Percentiles rank a stretch among this genome's conserved stretches.
Evolutionary conservation across 305 asterid species (phyloP).

Genomic region (Rubia peregrina): DNA sequence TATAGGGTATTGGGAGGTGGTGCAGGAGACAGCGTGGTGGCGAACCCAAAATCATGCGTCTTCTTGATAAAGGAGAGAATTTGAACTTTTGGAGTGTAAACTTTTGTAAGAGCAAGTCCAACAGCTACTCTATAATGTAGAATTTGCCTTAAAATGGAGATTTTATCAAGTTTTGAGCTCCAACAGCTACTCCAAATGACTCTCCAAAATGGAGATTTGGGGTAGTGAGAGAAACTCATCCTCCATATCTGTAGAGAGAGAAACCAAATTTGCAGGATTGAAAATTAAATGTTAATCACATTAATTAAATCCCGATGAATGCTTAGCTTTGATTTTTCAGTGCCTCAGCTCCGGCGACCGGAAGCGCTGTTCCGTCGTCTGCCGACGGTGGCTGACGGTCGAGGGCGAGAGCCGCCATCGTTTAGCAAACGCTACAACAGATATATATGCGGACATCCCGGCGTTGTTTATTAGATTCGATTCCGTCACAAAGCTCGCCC

Average conservation of each 20-base stretch:
- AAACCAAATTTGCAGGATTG: too few relatives aligned
- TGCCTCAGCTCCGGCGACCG: constrained; percentile 29
- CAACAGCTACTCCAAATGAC: too few relatives aligned
- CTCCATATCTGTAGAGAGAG: too few relatives aligned
- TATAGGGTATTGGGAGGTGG: not conserved
- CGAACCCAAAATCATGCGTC: not conserved
- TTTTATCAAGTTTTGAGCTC: too few relatives aligned
- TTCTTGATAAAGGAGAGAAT: not conserved
- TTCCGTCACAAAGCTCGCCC: constrained; percentile 29
- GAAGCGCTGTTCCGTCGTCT: constrained; percentile 29
- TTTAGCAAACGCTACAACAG: constrained; percentile 23
- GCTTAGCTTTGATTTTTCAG: constrained; percentile 29
- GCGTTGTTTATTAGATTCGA: constrained; percentile 27
- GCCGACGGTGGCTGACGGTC: constrained; percentile 24
- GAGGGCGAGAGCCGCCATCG: constrained; percentile 32
- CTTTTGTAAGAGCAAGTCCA: too few relatives aligned
- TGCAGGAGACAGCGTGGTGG: not conserved
- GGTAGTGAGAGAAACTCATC: too few relatives aligned
- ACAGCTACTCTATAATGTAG: too few relatives aligned
- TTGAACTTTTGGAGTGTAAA: not conserved
- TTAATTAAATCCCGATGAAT: constrained; percentile 35
- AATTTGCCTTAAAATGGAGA: too few relatives aligned
- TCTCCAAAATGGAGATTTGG: too few relatives aligned
- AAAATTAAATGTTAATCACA: too few relatives aligned
- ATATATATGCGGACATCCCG: constrained; percentile 14